These are phyloP conservation scores for Mycena indigotica DNA, from an alignment of 768 basidiomycete species.

Conservation along the genomic window DNA sequence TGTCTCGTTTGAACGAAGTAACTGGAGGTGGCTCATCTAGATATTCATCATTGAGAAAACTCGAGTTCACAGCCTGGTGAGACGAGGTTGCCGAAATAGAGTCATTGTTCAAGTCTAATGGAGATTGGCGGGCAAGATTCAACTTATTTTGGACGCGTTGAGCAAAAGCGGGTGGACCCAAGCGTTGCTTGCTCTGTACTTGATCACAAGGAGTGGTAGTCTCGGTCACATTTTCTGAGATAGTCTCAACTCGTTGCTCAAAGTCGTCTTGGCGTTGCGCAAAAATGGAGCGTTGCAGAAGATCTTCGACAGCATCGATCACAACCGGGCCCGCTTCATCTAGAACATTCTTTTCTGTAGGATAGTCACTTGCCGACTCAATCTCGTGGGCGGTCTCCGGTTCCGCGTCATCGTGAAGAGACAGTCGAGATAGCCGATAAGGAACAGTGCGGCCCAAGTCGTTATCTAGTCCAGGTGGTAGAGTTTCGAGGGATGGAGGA, in stretches of 20 bases:
- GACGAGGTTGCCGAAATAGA: conserved; percentile 1
- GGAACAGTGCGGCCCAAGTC: not conserved
- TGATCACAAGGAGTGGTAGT: not conserved
- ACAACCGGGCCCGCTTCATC: conserved; percentile 22
- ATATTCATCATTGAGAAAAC: conserved; percentile 16
- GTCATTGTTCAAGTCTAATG: not conserved
- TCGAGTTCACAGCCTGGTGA: conserved; percentile 15
- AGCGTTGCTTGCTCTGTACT: conserved; percentile 3
- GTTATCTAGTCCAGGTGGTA: not conserved
- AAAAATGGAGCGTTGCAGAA: conserved; percentile 36
- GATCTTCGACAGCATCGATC: conserved; percentile 39
- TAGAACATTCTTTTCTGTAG: not conserved
- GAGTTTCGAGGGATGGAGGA: conserved; percentile 51
- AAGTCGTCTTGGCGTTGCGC: conserved; percentile 20
- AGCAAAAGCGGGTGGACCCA: conserved; percentile 43
- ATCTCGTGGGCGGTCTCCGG: not conserved
- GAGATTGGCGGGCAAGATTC: conserved; percentile 4
- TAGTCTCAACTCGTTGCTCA: not conserved
- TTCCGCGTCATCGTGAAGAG: not conserved
- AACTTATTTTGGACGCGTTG: conserved; percentile 47
- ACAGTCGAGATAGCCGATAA: not conserved
- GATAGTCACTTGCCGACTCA: not conserved
- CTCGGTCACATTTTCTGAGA: conserved; percentile 3
- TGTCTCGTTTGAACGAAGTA: not conserved
- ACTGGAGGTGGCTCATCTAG: not conserved